Conservation (phyloP, 148 eudicot species). For the Cornus kousa region DNA sequence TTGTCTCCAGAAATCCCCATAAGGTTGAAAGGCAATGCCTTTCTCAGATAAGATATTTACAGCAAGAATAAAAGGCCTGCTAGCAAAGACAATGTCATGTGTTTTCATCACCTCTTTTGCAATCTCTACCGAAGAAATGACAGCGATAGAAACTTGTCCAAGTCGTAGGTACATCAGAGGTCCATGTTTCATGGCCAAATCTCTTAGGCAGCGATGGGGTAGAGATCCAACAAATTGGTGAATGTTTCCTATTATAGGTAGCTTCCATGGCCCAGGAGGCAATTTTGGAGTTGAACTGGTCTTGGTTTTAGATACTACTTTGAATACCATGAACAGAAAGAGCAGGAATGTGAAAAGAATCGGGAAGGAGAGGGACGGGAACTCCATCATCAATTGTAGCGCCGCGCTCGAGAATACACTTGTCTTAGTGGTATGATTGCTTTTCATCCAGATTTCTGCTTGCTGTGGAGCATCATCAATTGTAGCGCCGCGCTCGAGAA, state of each 20-base stretch:
- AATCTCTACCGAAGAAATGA: slow-evolving; percentile 4
- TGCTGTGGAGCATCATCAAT: too few relatives aligned
- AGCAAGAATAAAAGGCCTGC: slow-evolving; percentile 9
- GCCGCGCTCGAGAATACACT: too few relatives aligned
- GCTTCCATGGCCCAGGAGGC: neutral
- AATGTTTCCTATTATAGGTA: slow-evolving; percentile 12
- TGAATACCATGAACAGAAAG: too few relatives aligned
- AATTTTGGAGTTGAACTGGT: too few relatives aligned
- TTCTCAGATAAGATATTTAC: neutral
- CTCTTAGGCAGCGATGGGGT: neutral
- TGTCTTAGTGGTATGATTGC: too few relatives aligned
- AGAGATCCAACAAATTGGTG: slow-evolving; percentile 9
- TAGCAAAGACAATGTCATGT: slow-evolving; percentile 9
- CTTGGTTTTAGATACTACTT: too few relatives aligned
- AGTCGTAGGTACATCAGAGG: neutral
- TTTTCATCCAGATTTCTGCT: too few relatives aligned
- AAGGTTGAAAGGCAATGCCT: slow-evolving; percentile 14
- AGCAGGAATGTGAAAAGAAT: too few relatives aligned
- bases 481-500: too few relatives aligned
- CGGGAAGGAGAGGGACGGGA: too few relatives aligned
- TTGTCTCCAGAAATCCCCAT: slow-evolving; percentile 10
- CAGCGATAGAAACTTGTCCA: slow-evolving; percentile 1
- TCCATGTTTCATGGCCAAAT: slow-evolving; percentile 12
- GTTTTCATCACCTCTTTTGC: slow-evolving; percentile 12
- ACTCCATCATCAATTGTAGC: too few relatives aligned